Conservation (phyloP, 306 rosid species). For the Pachyrhizus erosus region DNA sequence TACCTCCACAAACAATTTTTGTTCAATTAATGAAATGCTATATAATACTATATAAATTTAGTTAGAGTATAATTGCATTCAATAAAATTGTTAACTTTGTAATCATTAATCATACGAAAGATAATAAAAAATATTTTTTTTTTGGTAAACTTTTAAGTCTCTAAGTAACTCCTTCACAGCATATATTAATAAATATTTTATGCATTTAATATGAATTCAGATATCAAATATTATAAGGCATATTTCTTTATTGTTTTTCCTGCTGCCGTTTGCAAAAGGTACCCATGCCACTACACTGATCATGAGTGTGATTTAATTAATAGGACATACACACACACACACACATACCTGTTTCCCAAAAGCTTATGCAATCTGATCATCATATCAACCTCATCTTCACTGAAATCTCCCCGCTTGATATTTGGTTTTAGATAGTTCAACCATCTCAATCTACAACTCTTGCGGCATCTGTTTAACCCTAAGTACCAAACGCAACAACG, state of each 20-base stretch:
- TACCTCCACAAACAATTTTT: background rate
- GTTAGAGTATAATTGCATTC: too few relatives aligned
- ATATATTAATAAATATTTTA: too few relatives aligned
- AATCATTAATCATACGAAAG: too few relatives aligned
- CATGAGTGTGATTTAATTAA: background rate
- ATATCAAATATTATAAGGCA: too few relatives aligned
- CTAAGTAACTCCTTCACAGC: too few relatives aligned
- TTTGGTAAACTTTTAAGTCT: too few relatives aligned
- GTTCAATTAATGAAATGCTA: background rate
- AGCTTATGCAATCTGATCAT: constrained; percentile 40
- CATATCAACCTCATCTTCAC: constrained; percentile 46
- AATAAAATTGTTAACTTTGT: too few relatives aligned
- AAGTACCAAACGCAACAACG: background rate
- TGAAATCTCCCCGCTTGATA: constrained; percentile 42
- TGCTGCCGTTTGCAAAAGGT: too few relatives aligned
- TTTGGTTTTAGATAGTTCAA: constrained; percentile 45
- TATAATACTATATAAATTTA: background rate
- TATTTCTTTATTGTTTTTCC: too few relatives aligned
- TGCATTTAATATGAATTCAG: background rate
- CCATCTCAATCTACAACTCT: constrained; percentile 52
- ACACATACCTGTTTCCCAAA: constrained; percentile 36
- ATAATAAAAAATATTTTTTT: too few relatives aligned
- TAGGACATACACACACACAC: too few relatives aligned
- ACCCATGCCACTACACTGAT: too few relatives aligned
- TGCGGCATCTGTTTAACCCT: constrained; percentile 30